A percentile compares a stretch with the other conserved stretches of the same genome.
These are phyloP conservation scores for Pythium angustatum DNA, from an alignment of 352 stramenopile genomes.

Conservation along the genomic window DNA sequence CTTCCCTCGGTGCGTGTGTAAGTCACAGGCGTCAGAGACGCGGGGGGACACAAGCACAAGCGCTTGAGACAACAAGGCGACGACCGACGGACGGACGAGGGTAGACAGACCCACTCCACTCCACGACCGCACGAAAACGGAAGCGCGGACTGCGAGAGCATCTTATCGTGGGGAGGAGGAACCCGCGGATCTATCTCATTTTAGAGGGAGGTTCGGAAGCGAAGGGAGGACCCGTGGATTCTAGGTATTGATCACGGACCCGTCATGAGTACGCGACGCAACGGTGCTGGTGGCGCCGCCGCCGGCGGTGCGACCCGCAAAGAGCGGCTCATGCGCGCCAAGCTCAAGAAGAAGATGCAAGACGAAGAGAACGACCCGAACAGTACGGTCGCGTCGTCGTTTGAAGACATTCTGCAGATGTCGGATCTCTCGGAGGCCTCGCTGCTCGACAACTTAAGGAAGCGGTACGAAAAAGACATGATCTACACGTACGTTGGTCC, in stretches of 20 bases:
- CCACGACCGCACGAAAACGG: constrained; percentile 6
- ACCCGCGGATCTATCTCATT: background rate
- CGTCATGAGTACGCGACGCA: constrained; percentile 19
- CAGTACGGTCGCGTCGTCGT: constrained; percentile 42
- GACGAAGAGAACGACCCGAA: constrained; percentile 56
- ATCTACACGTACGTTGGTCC: constrained; percentile 95
- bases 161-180: background rate
- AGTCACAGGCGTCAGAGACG: constrained; percentile 31
- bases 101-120: constrained; percentile 2
- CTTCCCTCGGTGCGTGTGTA: background rate
- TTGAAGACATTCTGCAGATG: constrained; percentile 91
- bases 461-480: constrained; percentile 90
- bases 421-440: constrained; percentile 88
- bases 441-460: constrained; percentile 86
- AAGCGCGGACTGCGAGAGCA: background rate
- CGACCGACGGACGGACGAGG: constrained; percentile 15
- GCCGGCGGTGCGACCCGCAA: constrained; percentile 59
- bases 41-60: constrained; percentile 36
- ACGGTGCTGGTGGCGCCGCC: constrained; percentile 39
- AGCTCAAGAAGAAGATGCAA: constrained; percentile 87
- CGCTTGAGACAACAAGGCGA: constrained; percentile 17
- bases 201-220: too few species aligned
- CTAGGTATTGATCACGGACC: background rate
- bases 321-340: constrained; percentile 82
- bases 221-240: too few species aligned